Evolutionary conservation across 768 basidiomycete genomes (phyloP).

Genomic region (Leccinellum rugosiceps): DNA sequence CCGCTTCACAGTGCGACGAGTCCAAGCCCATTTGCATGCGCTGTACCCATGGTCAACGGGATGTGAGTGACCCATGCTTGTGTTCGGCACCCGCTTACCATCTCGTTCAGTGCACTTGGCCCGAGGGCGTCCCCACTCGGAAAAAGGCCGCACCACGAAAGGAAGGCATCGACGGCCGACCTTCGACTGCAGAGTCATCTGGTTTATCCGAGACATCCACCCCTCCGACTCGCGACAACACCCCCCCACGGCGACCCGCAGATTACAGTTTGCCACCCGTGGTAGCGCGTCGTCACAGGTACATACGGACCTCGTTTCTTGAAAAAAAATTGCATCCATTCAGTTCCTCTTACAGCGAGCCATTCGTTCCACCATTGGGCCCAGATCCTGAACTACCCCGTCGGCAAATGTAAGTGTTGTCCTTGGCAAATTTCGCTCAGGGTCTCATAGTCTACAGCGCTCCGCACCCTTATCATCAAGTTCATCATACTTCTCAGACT

Average conservation of each 20-base stretch:
- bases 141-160: slow-evolving; percentile 61
- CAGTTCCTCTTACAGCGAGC: slow-evolving; percentile 36
- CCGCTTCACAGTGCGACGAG: slow-evolving; percentile 74
- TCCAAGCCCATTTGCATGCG: slow-evolving; percentile 83
- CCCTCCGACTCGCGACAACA: slow-evolving; percentile 64
- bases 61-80: slow-evolving; percentile 43
- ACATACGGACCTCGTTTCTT: neutral
- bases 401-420: slow-evolving; percentile 44
- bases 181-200: slow-evolving; percentile 75
- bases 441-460: slow-evolving; percentile 32
- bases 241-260: slow-evolving; percentile 55
- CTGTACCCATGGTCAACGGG: slow-evolving; percentile 81
- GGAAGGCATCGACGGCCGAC: slow-evolving; percentile 58
- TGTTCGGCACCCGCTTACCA: slow-evolving; percentile 12
- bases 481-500: slow-evolving; percentile 40
- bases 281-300: slow-evolving; percentile 42
- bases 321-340: slow-evolving; percentile 1
- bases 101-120: slow-evolving; percentile 70
- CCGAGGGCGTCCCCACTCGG: slow-evolving; percentile 69
- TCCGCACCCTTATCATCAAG: slow-evolving; percentile 45
- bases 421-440: neutral
- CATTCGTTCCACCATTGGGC: slow-evolving; percentile 42
- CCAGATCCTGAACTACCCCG: slow-evolving; percentile 43
- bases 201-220: slow-evolving; percentile 69
- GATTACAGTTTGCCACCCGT: slow-evolving; percentile 38